Percentiles rank a stretch among this genome's conserved stretches.
These are phyloP conservation scores for Paraglomus occultum DNA, from an alignment of 192 early-diverging fungal species.

Conservation along the genomic window DNA sequence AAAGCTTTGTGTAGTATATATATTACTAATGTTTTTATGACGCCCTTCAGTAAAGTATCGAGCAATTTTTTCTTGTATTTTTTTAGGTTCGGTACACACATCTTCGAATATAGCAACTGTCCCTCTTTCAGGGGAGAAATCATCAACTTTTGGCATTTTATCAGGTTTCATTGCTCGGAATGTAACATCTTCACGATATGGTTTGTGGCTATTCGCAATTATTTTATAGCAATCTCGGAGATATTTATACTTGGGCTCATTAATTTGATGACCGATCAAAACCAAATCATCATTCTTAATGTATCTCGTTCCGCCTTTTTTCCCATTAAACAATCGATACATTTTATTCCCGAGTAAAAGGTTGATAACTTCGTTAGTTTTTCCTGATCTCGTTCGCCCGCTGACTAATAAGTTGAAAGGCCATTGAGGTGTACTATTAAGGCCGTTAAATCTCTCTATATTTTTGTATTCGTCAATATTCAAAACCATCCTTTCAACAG, in stretches of 20 bases:
- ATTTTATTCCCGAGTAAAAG: constrained; percentile 22
- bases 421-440: constrained; percentile 8
- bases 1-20: constrained; percentile 8
- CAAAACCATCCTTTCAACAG: not conserved
- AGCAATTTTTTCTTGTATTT: constrained; percentile 19
- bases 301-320: constrained; percentile 7
- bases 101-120: constrained; percentile 25
- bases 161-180: constrained; percentile 16
- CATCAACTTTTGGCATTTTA: constrained; percentile 25
- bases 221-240: constrained; percentile 4
- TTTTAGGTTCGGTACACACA: constrained; percentile 23
- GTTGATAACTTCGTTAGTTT: constrained; percentile 1
- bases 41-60: constrained; percentile 14
- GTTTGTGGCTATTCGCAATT: constrained; percentile 20
- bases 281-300: constrained; percentile 20
- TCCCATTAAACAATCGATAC: constrained; percentile 18
- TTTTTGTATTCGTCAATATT: constrained; percentile 18
- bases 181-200: constrained; percentile 23
- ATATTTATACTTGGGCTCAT: constrained; percentile 18
- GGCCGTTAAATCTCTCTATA: constrained; percentile 7
- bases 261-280: constrained; percentile 3
- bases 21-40: constrained; percentile 5
- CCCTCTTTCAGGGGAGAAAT: constrained; percentile 21
- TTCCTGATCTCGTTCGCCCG: constrained; percentile 19
- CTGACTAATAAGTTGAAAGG: constrained; percentile 8